phyloP scores from a whole-genome alignment of 2,329 filamentous ascomycete genomes.

The Daldinia sp. region DNA sequence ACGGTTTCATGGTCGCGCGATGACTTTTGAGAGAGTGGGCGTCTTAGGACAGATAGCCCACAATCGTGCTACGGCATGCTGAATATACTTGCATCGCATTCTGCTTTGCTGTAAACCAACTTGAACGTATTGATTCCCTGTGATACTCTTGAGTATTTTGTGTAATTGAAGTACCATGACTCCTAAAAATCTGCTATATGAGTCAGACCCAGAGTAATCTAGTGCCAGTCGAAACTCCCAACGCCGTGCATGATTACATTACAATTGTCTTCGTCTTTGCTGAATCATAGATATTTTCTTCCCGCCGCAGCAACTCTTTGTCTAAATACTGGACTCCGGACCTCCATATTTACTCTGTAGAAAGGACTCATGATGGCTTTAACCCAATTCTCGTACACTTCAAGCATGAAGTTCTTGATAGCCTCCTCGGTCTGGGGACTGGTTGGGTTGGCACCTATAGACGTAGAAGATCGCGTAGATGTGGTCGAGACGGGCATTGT shows the following conservation, averaged over 20 bases:
- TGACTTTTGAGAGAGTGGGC: conserved; percentile 45
- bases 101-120: conserved; percentile 42
- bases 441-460: conserved; percentile 85
- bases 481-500: conserved; percentile 30
- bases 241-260: conserved; percentile 25
- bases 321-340: conserved; percentile 88
- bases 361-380: conserved; percentile 99
- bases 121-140: not conserved
- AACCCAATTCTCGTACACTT: conserved; percentile 96
- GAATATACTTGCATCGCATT: conserved; percentile 47
- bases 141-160: conserved; percentile 12
- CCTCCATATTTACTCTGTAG: conserved; percentile 85
- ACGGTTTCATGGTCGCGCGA: conserved; percentile 47
- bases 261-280: not conserved
- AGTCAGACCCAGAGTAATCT: not conserved
- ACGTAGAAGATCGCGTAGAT: conserved; percentile 63
- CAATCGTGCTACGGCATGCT: conserved; percentile 43
- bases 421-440: conserved; percentile 94
- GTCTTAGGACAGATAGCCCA: conserved; percentile 41
- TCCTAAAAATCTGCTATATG: not conserved
- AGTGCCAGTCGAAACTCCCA: conserved; percentile 31
- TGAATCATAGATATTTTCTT: conserved; percentile 83
- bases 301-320: conserved; percentile 85
- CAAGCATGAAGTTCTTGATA: conserved; percentile 91
- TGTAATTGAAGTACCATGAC: not conserved